These are phyloP conservation scores for Trichoderma sp. DNA, from an alignment of 2,329 filamentous ascomycete genomes.

Conservation along the genomic window DNA sequence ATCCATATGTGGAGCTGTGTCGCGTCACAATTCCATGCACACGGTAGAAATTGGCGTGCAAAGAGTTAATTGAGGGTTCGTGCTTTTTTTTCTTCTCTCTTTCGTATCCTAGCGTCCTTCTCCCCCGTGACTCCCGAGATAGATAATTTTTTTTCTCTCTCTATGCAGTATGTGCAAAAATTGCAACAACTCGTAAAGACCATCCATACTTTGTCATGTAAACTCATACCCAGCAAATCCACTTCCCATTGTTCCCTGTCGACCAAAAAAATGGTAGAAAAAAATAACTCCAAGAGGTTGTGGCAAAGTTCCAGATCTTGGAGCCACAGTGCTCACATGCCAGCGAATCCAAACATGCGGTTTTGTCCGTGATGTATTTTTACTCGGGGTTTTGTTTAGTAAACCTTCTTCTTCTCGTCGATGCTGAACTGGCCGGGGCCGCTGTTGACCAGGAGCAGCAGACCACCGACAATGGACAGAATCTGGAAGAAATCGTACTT, in stretches of 20 bases:
- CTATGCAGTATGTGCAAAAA: conserved; percentile 16
- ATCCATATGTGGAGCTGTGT: neutral
- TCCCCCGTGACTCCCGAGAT: conserved; percentile 1
- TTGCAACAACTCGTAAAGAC: conserved; percentile 2
- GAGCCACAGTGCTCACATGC: conserved; percentile 10
- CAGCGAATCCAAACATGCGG: conserved; percentile 15
- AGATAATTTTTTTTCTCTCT: neutral
- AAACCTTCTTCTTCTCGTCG: conserved; percentile 99
- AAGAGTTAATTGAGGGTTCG: neutral
- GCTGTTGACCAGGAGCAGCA: conserved; percentile 96
- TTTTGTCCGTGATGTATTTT: neutral
- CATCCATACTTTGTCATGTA: conserved; percentile 18
- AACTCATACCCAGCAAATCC: conserved; percentile 1
- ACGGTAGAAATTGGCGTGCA: neutral
- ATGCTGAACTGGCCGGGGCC: conserved; percentile 96
- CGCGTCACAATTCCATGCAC: neutral
- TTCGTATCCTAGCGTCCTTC: neutral
- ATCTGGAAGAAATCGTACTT: conserved; percentile 99
- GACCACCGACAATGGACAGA: conserved; percentile 93
- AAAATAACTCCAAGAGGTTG: conserved; percentile 9
- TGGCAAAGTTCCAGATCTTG: conserved; percentile 11
- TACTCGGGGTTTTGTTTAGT: conserved; percentile 50
- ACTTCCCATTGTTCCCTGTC: conserved; percentile 9
- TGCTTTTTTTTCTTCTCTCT: neutral
- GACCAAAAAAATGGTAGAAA: conserved; percentile 11